phyloP scores from a whole-genome alignment of 352 stramenopile genomes.

The Pythium sp. region DNA sequence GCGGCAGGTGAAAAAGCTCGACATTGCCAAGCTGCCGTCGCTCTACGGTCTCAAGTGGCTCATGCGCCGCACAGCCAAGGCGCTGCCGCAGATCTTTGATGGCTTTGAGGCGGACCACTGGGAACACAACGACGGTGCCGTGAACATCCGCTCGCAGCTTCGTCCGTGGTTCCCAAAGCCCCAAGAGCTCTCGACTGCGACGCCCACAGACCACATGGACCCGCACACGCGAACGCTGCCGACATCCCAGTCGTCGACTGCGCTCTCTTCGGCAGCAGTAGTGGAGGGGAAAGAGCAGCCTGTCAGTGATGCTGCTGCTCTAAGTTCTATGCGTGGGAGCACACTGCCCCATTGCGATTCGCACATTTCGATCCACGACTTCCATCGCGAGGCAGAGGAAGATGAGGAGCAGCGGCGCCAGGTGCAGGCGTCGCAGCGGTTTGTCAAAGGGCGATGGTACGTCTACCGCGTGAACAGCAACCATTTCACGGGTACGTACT shows the following conservation, averaged over 20 bases:
- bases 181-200: slow-evolving; percentile 9
- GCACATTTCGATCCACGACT: slow-evolving; percentile 72
- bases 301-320: background rate
- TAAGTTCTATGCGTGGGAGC: background rate
- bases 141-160: slow-evolving; percentile 76
- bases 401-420: slow-evolving; percentile 29
- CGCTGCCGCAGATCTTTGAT: slow-evolving; percentile 59
- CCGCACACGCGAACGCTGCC: slow-evolving; percentile 19
- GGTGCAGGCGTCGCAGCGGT: slow-evolving; percentile 19
- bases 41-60: slow-evolving; percentile 61
- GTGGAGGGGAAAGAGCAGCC: background rate
- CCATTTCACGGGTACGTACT: slow-evolving; percentile 70
- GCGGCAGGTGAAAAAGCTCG: slow-evolving; percentile 37
- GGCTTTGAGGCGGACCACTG: slow-evolving; percentile 58
- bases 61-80: slow-evolving; percentile 47
- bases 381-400: slow-evolving; percentile 24
- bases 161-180: slow-evolving; percentile 60
- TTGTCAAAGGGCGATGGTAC: slow-evolving; percentile 70
- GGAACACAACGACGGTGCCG: slow-evolving; percentile 70
- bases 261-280: background rate
- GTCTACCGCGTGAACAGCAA: slow-evolving; percentile 78
- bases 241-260: slow-evolving; percentile 34
- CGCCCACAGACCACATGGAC: slow-evolving; percentile 1
- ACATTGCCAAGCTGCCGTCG: slow-evolving; percentile 62
- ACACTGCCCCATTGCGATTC: slow-evolving; percentile 50